These are phyloP conservation scores for Hypoxylon sp. DNA, from an alignment of 2,329 filamentous ascomycete species.

Conservation along the genomic window DNA sequence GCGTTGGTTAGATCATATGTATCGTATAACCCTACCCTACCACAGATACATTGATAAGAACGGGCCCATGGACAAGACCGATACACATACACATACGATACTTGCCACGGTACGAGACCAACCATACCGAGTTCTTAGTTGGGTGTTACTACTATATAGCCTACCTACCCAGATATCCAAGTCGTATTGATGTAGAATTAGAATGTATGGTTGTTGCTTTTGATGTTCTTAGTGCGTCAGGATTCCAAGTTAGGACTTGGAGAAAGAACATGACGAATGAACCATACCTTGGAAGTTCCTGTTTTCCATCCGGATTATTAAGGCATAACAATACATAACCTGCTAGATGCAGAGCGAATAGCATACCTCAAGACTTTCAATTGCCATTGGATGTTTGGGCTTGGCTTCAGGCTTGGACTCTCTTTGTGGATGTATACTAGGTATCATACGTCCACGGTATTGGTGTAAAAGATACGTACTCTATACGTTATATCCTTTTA, in stretches of 20 bases:
- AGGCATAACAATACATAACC: constrained; percentile 1
- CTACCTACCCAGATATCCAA: background rate
- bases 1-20: constrained; percentile 1
- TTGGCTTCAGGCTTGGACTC: background rate
- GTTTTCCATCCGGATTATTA: constrained; percentile 25
- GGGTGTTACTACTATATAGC: constrained; percentile 23
- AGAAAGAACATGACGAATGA: constrained; percentile 19
- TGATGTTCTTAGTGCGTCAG: constrained; percentile 19
- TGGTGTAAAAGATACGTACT: background rate
- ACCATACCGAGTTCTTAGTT: constrained; percentile 29
- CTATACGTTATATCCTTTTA: constrained; percentile 9
- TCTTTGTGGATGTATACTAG: background rate
- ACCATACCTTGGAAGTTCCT: constrained; percentile 13
- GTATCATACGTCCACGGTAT: constrained; percentile 3
- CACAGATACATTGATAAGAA: constrained; percentile 25
- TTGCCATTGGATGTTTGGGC: constrained; percentile 3
- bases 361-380: background rate
- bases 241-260: constrained; percentile 9
- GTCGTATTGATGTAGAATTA: background rate
- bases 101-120: constrained; percentile 33
- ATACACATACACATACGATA: constrained; percentile 18
- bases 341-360: background rate
- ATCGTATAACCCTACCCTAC: background rate
- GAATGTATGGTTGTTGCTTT: constrained; percentile 7
- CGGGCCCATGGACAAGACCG: background rate